Base-by-base conservation (phyloP, 1,284 basidiomycete species). In the Irpex rosettiformis region DNA sequence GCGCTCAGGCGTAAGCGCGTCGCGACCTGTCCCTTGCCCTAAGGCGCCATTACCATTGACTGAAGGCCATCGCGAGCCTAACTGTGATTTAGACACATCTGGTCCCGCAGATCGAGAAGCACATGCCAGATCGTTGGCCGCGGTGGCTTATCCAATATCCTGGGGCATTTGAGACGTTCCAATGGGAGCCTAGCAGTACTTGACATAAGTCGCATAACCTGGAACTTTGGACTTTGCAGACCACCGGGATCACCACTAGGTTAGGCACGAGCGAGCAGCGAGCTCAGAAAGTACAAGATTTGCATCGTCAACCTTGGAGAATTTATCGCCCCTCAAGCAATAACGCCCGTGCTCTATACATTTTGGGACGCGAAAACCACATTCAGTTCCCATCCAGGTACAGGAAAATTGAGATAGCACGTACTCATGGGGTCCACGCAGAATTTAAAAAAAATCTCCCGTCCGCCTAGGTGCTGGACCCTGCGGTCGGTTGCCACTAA, bases 41-140 rank as follows among this genome's bases (percentile, higher is more conserved):
- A 25, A 51, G 48, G 25, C 48, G 48, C 45, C 56, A 56, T 53
- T 52, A 56, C 47, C 30, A 45, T 28, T 13, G 45, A n/a, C n/a
- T 51, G 24, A 13, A 13, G 16, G 8, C 22, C 24, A 29, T 11
- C 16, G 24, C 22, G 48, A 29, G 28, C 45, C 16, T n/a, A 40
- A 40, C 13, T 40, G n/a, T n/a, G 43, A 18, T 47, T 47, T 47
- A 24, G 22, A n/a, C 43, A 47, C n/a, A 11, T 47, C 22, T 47
- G 43, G n/a, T 47, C 43, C 43, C 22, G 43, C 18, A 47, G 10
- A 16, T 16, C 43, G n/a, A 11, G 0, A 40, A 40, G 13, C 33
- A 40, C 33, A 40, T 40, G 33, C n/a, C 13, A 40, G 33, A 40
- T 40, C 33, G n/a, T 40, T 40, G 33, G 33, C 33, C 13, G 33